Conservation (phyloP, 176 grass and related monocot genomes). For the Guadua angustifolia region DNA sequence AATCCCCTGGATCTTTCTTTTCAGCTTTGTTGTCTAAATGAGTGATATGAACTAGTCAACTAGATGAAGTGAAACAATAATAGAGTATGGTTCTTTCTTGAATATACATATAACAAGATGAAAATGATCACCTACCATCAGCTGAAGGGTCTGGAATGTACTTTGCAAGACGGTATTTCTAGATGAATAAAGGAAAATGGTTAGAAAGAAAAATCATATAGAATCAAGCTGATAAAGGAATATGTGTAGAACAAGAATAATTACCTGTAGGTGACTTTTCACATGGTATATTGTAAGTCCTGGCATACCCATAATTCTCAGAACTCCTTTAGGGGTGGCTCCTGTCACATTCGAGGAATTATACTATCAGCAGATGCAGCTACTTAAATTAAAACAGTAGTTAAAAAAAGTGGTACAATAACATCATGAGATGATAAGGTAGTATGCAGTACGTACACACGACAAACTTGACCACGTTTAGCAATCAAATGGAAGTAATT, state of each 20-base stretch:
- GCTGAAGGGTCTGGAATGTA: constrained; percentile 73
- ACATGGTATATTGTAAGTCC: constrained; percentile 90
- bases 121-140: constrained; percentile 56
- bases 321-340: constrained; percentile 84
- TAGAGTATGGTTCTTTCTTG: not conserved
- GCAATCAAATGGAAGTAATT: not conserved
- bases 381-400: not conserved
- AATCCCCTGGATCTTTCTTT: constrained; percentile 63
- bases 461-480: not conserved
- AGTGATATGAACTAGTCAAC: not conserved
- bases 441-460: not conserved
- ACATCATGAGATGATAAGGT: not conserved
- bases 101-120: constrained; percentile 13
- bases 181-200: constrained; percentile 25
- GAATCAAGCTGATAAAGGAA: constrained; percentile 6
- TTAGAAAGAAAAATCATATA: not conserved
- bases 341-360: constrained; percentile 46
- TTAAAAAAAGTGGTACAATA: not conserved
- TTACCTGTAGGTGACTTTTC: constrained; percentile 92
- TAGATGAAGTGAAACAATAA: not conserved
- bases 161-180: constrained; percentile 88
- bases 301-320: constrained; percentile 74
- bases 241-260: constrained; percentile 21
- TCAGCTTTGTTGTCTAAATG: constrained; percentile 57
- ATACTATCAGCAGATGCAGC: not conserved